Evolutionary conservation across 768 basidiomycete genomes (phyloP), one percentile per base, ranked within the genome.

Genomic region (Mycena maculata): DNA sequence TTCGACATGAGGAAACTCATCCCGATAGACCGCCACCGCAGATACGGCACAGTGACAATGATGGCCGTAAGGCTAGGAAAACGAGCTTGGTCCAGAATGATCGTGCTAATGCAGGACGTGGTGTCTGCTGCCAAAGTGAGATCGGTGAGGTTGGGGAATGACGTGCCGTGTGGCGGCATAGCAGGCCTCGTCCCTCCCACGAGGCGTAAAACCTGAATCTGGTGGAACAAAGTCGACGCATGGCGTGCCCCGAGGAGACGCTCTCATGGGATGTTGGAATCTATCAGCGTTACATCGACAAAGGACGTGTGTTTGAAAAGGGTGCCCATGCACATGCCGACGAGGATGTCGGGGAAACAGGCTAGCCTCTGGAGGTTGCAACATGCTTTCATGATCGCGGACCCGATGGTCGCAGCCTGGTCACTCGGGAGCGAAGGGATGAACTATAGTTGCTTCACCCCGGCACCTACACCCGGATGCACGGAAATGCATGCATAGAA

Each of bases 401-500:
- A 42, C 25, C 44, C 38, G 18, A 60, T 16, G 1, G n/a, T 10
- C 1, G 25, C 18, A 3, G 60, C 48, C 41, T 62, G 48, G 9
- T 23, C 25, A 7, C 20, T 31, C 16, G 18, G 8, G 41, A 68
- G 49, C 16, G 15, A 56, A n/a, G 61, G 57, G 33, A 63, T 3
- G 45, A 53, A 53, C 67, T 61, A 68, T 0, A 68, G 42, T 15
- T 59, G 22, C 23, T 49, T 47, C 4, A 68, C 45, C 0, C 61
- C 49, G 1, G 48, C 56, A 13, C 67, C 67, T 8, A 68, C 61
- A 7, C 22, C 56, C 0, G 56, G 50, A 12, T 63, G 57, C 25
- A 63, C 67, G 12, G 67, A 59, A 16, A 68, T 28, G 38, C 67
- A 68, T 3, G 36, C 36, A 15, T 41, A 63, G 30, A 68, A 68